Conservation (phyloP, 371 early-diverging fungal species). For the Basidiobolus meristosporus region DNA sequence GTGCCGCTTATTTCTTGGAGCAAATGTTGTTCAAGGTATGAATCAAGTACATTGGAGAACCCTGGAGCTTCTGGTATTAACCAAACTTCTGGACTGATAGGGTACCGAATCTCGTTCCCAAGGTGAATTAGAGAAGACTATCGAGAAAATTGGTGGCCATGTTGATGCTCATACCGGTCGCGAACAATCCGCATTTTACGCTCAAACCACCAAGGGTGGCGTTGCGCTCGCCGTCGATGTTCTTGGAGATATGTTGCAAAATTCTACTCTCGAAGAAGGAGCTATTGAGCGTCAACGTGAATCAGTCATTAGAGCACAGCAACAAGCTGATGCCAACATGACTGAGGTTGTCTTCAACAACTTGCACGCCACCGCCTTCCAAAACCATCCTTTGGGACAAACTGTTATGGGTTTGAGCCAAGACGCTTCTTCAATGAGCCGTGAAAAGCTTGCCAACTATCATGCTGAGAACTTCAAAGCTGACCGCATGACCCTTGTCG, state of each 20-base stretch:
- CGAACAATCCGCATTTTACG: constrained; percentile 95
- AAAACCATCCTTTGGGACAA: constrained; percentile 72
- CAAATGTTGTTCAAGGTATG: constrained; percentile 96
- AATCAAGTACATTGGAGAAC: not conserved
- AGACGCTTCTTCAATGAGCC: constrained; percentile 72
- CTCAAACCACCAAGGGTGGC: constrained; percentile 77
- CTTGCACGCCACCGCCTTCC: constrained; percentile 89
- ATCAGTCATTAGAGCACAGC: constrained; percentile 86
- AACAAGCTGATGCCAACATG: constrained; percentile 87
- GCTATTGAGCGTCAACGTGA: constrained; percentile 90
- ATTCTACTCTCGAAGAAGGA: constrained; percentile 58
- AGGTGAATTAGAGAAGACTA: constrained; percentile 75
- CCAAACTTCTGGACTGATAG: constrained; percentile 17
- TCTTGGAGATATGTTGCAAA: constrained; percentile 85
- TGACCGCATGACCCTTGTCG: constrained; percentile 89
- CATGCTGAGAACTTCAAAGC: constrained; percentile 86
- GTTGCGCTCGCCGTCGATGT: constrained; percentile 76
- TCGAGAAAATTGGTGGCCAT: constrained; percentile 95
- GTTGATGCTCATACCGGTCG: constrained; percentile 95
- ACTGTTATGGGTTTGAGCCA: constrained; percentile 88
- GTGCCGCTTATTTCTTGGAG: constrained; percentile 93
- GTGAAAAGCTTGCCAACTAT: constrained; percentile 66
- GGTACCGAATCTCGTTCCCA: constrained; percentile 75
- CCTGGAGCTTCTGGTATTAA: not conserved
- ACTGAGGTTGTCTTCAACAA: constrained; percentile 94